Conservation (phyloP, 2,329 filamentous ascomycete genomes). For the Tolypocladium inflatum region DNA sequence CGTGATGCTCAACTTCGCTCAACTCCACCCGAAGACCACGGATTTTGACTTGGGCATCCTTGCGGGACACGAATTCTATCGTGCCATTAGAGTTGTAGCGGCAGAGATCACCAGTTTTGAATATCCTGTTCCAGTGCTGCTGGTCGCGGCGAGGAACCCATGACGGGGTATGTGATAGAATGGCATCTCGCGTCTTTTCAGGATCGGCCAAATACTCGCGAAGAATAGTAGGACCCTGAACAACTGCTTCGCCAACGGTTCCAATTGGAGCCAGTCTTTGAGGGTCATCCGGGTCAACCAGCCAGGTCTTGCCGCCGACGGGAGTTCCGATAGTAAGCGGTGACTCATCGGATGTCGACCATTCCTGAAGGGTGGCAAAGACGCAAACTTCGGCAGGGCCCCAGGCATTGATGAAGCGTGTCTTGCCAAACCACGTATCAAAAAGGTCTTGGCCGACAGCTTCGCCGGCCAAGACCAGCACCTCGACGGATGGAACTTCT, state of each 20-base stretch:
- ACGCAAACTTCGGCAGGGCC: constrained; percentile 5
- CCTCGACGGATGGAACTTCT: constrained; percentile 1
- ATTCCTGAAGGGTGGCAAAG: constrained; percentile 1
- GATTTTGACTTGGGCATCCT: neutral
- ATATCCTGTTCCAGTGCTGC: neutral
- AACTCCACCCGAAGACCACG: neutral
- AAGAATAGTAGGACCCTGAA: no score
- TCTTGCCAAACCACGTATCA: constrained; percentile 3
- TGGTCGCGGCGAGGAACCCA: no score
- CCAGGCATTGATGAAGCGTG: constrained; percentile 6
- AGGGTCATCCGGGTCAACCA: constrained; percentile 1
- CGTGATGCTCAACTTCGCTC: neutral
- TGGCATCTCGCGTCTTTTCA: no score
- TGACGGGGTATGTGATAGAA: no score
- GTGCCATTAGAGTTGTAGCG: neutral
- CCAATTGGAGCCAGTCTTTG: constrained; percentile 2
- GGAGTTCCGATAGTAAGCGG: constrained; percentile 2
- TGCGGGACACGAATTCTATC: neutral
- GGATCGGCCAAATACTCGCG: no score
- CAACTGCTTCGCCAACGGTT: constrained; percentile 3
- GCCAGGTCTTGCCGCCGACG: constrained; percentile 1
- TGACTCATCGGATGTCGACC: neutral
- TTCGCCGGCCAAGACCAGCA: constrained; percentile 4
- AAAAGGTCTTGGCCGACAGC: constrained; percentile 2
- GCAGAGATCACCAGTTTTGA: neutral